Evolutionary conservation across 495 filamentous ascomycete species (phyloP), one percentile per base, ranked within the genome.

Genomic region (Penicillium paxilli): DNA sequence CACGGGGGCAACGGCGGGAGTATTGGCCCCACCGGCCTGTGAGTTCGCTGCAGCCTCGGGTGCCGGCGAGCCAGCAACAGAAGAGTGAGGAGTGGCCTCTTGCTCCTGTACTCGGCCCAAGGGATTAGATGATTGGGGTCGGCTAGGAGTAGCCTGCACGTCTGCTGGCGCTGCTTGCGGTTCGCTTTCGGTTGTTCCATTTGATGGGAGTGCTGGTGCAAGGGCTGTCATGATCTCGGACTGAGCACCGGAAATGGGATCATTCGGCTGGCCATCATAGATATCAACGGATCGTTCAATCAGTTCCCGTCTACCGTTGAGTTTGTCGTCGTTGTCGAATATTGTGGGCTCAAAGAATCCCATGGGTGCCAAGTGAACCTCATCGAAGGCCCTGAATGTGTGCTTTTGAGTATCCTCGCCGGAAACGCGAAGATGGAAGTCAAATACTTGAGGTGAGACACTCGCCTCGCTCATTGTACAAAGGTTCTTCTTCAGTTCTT

Each of bases 361-460:
- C 85, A 96, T 89, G 9, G 92, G 89, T 1, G 95, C 90, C 16
- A 98, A 78, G 57, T 93, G 87, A 2, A 92, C 84, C 62, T 98
- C 92, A 59, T 98, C 94, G 65, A 97, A 98, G 6, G 86, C 89
- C 77, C 96, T 98, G 76, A 96, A 97, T 16, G 80, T 77, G 72
- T 95, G 97, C 66, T 94, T 96, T 55, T 83, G 80, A 2, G 94
- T 98, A 49, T 93, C 87, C 68, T 94, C 87, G 19, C 89, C 92
- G 0, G 90, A 84, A 2, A 91, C 88, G 19, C 94, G 86, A 11
- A 98, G 80, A 66, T 96, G 90, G 66, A 98, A 97, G 59, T 94
- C 86, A 68, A 79, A 88, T 17, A 85, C 76, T 66, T 92, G 87
- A 2, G 93, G 89, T 28, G 84, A 87, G 44, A 98, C 85, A 50